Base-by-base conservation (phyloP, 805 yeast species). In the Spathaspora boniae region DNA sequence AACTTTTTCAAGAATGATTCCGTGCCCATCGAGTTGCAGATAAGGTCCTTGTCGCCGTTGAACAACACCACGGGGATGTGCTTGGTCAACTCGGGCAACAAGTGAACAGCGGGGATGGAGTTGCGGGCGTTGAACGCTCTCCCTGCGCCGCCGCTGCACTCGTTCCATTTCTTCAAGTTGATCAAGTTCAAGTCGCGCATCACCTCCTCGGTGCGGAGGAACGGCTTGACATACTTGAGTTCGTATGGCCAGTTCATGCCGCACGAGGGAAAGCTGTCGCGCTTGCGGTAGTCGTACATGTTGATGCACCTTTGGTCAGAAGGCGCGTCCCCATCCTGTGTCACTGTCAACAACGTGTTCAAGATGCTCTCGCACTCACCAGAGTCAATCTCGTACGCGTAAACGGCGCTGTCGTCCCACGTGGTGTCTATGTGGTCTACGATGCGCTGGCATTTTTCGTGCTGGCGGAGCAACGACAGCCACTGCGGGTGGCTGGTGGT, bases 211-310 rank as follows among this genome's bases (percentile, higher is more conserved):
- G 53, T 42, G 19, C 67, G 62, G 40, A 84, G 65, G 46, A 79
- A 84, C 4, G 70, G 67, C 0, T 65, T 62, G 12, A 82, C 76
- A 19, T 51, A 36, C 1, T 50, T 58, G 41, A 82, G 63, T 39
- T 71, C 80, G 14, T 72, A 71, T 0, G 98, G 98, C 98, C 98
- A 93, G 56, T 83, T 82, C 76, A 77, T 70, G 5, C 98, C 98
- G 61, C 98, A 93, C 0, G 82, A 62, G 0, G 98, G 97, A 48
- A 69, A 86, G 0, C 78, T 59, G 54, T 88, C 96, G 24, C 61
- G 66, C 35, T 83, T 61, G 24, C 82, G 72, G 37, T 76, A 75
- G 55, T 93, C 95, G 55, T 93, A 91, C 73, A 88, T 78, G 60
- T 93, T 93, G 49, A 76, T 46, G 55, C 98, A 91, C 38, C 66